A percentile compares a stretch with the other conserved stretches of the same genome.
Conservation (phyloP, 192 early-diverging fungal species). For the Coemansia sp. region DNA sequence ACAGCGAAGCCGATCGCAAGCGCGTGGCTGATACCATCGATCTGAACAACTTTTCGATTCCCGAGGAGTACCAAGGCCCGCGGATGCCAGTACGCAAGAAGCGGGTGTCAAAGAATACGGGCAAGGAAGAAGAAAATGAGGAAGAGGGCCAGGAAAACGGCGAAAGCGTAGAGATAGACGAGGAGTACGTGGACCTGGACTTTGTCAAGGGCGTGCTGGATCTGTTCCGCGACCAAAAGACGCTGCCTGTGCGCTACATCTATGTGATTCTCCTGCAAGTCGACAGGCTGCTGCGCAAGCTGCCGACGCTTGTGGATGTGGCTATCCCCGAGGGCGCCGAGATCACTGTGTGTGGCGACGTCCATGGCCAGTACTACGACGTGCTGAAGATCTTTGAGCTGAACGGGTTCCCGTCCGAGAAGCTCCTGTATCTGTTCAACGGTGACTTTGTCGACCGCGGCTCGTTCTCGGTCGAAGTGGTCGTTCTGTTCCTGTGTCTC, state of each 20-base stretch:
- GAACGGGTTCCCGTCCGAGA: conserved; percentile 84
- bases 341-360: conserved; percentile 96
- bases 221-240: conserved; percentile 84
- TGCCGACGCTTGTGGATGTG: conserved; percentile 84
- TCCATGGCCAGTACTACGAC: conserved; percentile 99
- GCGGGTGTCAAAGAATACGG: conserved; percentile 10
- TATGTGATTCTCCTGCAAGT: conserved; percentile 79
- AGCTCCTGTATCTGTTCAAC: conserved; percentile 89
- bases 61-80: conserved; percentile 83
- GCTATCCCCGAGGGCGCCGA: conserved; percentile 64
- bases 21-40: conserved; percentile 56
- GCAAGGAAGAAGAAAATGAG: neutral
- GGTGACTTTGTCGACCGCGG: conserved; percentile 99
- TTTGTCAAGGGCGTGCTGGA: conserved; percentile 80
- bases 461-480: conserved; percentile 95
- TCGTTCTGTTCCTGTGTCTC: conserved; percentile 86
- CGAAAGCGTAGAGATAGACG: conserved; percentile 52
- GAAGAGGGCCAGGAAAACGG: conserved; percentile 2
- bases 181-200: conserved; percentile 68
- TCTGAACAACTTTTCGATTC: conserved; percentile 56
- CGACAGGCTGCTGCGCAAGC: conserved; percentile 70
- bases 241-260: conserved; percentile 85
- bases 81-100: conserved; percentile 56
- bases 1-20: conserved; percentile 46
- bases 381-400: conserved; percentile 92